A percentile compares a stretch with the other conserved stretches of the same genome.
phyloP scores from a whole-genome alignment of 768 basidiomycete species.

The Gymnopilus dilepis region DNA sequence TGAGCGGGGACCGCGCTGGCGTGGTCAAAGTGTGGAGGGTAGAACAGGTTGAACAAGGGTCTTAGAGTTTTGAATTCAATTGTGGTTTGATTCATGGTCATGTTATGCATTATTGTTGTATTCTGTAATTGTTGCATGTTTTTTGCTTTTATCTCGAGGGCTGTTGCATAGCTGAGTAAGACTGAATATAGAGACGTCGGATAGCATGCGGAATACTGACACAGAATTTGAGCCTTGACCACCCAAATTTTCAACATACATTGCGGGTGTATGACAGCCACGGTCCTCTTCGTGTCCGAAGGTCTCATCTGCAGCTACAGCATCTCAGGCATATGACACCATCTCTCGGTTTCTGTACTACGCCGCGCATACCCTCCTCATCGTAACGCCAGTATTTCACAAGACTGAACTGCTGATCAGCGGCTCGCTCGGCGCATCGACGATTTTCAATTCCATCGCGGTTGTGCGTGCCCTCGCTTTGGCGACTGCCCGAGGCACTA shows the following conservation, averaged over 20 bases:
- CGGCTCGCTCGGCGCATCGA: conserved; percentile 18
- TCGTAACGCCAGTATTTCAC: conserved; percentile 11
- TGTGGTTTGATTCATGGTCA: too few relatives aligned
- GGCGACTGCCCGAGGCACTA: conserved; percentile 7
- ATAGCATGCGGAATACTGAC: too few relatives aligned
- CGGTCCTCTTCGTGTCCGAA: conserved; percentile 1
- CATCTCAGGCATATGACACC: conserved; percentile 17
- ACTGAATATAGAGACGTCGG: too few relatives aligned
- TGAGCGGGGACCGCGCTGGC: conserved; percentile 92
- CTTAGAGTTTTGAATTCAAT: too few relatives aligned
- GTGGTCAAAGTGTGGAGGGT: conserved; percentile 91
- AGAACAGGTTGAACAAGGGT: conserved; percentile 49
- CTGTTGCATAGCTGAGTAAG: too few relatives aligned
- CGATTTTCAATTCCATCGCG: conserved; percentile 16
- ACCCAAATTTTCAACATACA: too few relatives aligned
- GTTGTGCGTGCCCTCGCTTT: conserved; percentile 14
- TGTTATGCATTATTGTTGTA: too few relatives aligned
- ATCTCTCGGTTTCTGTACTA: conserved; percentile 17
- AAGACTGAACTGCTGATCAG: conserved; percentile 14
- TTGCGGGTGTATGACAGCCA: too few relatives aligned
- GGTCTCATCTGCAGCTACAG: conserved; percentile 10
- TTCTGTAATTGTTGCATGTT: too few relatives aligned
- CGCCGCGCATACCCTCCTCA: conserved; percentile 13
- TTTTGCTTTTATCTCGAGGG: too few relatives aligned
- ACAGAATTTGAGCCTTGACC: too few relatives aligned